A percentile compares a stretch with the other conserved stretches of the same genome.
Evolutionary conservation across 2,329 filamentous ascomycete species (phyloP).

Genomic region (Colletotrichum limetticola): DNA sequence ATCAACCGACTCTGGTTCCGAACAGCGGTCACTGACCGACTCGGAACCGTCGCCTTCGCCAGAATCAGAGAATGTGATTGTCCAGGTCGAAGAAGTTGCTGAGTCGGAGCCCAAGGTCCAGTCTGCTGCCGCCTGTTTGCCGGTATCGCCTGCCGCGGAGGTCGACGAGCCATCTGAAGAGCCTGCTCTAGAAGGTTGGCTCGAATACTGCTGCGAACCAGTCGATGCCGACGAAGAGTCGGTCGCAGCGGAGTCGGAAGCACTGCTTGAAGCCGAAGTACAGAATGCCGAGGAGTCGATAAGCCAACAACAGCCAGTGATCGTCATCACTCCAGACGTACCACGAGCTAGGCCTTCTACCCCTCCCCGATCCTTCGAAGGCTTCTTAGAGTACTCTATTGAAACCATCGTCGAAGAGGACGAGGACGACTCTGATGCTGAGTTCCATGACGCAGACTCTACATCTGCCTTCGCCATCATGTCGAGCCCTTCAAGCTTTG

Average conservation of each 20-base stretch:
- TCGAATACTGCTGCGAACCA: conserved; percentile 35
- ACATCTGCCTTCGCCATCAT: not conserved
- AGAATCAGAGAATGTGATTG: not conserved
- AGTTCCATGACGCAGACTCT: conserved; percentile 28
- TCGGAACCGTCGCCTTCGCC: not conserved
- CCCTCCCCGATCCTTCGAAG: conserved; percentile 4
- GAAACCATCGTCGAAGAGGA: conserved; percentile 29
- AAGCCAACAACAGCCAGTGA: not conserved
- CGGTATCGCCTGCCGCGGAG: not conserved
- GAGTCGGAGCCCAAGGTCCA: not conserved
- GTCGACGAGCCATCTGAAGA: not conserved
- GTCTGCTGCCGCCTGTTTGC: not conserved
- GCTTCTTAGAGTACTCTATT: conserved; percentile 25
- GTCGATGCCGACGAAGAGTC: conserved; percentile 21
- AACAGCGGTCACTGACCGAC: conserved; percentile 14
- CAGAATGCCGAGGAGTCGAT: not conserved
- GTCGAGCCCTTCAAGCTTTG: conserved; percentile 31
- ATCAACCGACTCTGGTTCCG: conserved; percentile 19
- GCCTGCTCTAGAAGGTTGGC: conserved; percentile 32
- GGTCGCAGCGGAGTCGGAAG: conserved; percentile 10
- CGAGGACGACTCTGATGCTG: conserved; percentile 23
- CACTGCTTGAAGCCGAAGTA: not conserved
- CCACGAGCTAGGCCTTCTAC: not conserved
- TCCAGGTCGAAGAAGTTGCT: not conserved
- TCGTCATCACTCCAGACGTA: conserved; percentile 5